These are phyloP conservation scores for Penicillium sp. DNA, from an alignment of 2,329 filamentous ascomycete genomes.

Conservation along the genomic window DNA sequence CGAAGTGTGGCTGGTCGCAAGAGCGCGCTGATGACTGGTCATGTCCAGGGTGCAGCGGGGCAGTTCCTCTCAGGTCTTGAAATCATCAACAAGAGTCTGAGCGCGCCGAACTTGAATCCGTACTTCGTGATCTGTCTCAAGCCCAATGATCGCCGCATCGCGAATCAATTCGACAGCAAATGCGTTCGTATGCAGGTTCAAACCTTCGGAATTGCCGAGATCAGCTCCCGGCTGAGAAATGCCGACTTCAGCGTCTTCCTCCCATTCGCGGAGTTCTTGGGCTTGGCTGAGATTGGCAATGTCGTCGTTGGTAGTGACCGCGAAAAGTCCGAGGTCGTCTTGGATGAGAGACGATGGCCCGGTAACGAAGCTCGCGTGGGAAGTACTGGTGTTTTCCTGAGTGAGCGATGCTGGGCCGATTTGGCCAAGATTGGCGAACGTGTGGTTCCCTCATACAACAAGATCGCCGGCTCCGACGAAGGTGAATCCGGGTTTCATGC, in stretches of 20 bases:
- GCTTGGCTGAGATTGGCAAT: slow-evolving; percentile 79
- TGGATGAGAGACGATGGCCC: slow-evolving; percentile 91
- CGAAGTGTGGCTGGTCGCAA: slow-evolving; percentile 32
- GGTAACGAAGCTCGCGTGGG: slow-evolving; percentile 87
- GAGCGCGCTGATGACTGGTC: slow-evolving; percentile 42
- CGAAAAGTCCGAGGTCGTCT: slow-evolving; percentile 87
- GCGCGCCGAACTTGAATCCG: slow-evolving; percentile 78
- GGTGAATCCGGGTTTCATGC: slow-evolving; percentile 64
- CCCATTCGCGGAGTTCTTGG: slow-evolving; percentile 93
- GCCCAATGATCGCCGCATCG: slow-evolving; percentile 93
- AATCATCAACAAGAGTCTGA: slow-evolving; percentile 85
- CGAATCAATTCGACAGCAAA: slow-evolving; percentile 98
- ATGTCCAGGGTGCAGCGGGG: slow-evolving; percentile 80
- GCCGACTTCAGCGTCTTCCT: slow-evolving; percentile 96
- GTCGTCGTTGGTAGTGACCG: slow-evolving; percentile 87
- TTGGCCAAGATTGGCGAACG: slow-evolving; percentile 72
- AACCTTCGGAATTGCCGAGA: slow-evolving; percentile 94
- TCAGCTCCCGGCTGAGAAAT: slow-evolving; percentile 87
- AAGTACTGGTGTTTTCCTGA: slow-evolving; percentile 91
- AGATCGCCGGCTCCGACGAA: slow-evolving; percentile 58
- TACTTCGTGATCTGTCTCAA: slow-evolving; percentile 98
- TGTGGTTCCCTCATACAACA: slow-evolving; percentile 59
- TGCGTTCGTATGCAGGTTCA: slow-evolving; percentile 94
- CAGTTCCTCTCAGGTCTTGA: slow-evolving; percentile 90
- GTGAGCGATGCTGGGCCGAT: slow-evolving; percentile 93